Evolutionary conservation across 2,329 filamentous ascomycete species (phyloP).

Genomic region (Microdochium nivale): DNA sequence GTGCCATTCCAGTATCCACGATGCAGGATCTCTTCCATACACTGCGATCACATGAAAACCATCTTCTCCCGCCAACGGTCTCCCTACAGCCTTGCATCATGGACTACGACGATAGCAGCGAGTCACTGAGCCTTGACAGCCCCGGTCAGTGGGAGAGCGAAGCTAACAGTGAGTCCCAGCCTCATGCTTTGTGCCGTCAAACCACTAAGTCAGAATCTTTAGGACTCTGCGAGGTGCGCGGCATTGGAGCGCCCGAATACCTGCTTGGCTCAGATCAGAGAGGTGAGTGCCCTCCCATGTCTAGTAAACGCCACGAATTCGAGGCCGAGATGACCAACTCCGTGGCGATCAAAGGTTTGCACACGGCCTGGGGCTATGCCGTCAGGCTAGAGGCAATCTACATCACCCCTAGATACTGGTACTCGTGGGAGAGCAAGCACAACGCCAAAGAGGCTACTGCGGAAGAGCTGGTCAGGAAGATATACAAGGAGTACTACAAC

Average conservation of each 20-base stretch:
- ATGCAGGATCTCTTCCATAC: background rate
- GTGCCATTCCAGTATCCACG: too few species aligned
- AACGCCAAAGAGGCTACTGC: background rate
- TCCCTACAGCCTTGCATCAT: background rate
- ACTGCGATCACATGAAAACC: background rate
- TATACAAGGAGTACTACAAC: background rate
- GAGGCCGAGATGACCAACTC: background rate
- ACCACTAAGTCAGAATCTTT: background rate
- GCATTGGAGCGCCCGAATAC: background rate
- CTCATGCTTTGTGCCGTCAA: background rate
- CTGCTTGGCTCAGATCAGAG: background rate
- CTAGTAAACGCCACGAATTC: background rate
- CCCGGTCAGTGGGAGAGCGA: background rate
- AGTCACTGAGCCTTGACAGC: background rate
- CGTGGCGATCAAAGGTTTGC: background rate
- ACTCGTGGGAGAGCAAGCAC: background rate
- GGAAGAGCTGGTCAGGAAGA: background rate
- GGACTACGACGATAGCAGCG: background rate
- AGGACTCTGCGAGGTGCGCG: background rate
- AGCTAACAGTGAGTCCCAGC: background rate
- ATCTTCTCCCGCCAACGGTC: background rate
- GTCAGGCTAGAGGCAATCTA: background rate
- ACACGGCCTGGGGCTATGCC: background rate
- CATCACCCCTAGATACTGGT: background rate
- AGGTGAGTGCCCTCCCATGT: background rate